Percentiles rank a stretch among this genome's conserved stretches.
These are phyloP conservation scores for Globisporangium emineosum DNA, from an alignment of 352 stramenopile species.

Conservation along the genomic window DNA sequence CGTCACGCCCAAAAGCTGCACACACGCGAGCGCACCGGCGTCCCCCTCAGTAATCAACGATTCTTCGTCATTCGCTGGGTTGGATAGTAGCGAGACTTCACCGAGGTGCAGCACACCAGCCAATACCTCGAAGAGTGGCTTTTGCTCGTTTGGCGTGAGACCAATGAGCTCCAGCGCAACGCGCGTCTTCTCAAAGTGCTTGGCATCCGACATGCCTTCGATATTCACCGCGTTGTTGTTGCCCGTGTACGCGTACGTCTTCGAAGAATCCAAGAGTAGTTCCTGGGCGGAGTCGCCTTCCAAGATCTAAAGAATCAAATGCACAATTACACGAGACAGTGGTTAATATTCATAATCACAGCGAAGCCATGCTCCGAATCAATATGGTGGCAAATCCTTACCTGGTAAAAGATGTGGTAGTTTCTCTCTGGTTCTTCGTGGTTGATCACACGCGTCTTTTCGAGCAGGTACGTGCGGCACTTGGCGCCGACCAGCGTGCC, in stretches of 20 bases:
- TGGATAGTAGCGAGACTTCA: conserved; percentile 85
- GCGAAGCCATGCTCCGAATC: not conserved
- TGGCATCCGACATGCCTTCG: conserved; percentile 67
- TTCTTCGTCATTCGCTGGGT: conserved; percentile 75
- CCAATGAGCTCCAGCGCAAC: conserved; percentile 77
- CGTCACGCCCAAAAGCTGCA: conserved; percentile 89
- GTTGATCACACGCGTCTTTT: conserved; percentile 96
- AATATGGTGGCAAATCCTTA: not conserved
- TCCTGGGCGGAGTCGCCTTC: conserved; percentile 54
- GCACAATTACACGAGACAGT: not conserved
- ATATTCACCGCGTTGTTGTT: conserved; percentile 66
- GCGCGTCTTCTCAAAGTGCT: conserved; percentile 82
- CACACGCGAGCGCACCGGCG: conserved; percentile 40
- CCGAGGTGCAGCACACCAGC: conserved; percentile 94
- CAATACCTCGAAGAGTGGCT: conserved; percentile 90
- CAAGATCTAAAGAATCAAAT: conserved; percentile 23
- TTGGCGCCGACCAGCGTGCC: conserved; percentile 90
- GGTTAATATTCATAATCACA: not conserved
- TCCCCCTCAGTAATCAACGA: conserved; percentile 59
- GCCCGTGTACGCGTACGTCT: conserved; percentile 64
- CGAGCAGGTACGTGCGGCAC: conserved; percentile 95
- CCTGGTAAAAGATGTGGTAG: conserved; percentile 97
- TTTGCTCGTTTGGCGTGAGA: conserved; percentile 80
- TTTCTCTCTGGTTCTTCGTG: conserved; percentile 93
- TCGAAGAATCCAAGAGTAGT: conserved; percentile 43